These are phyloP conservation scores for Hemileccinum rubropunctum DNA, from an alignment of 768 basidiomycete genomes.

Conservation along the genomic window DNA sequence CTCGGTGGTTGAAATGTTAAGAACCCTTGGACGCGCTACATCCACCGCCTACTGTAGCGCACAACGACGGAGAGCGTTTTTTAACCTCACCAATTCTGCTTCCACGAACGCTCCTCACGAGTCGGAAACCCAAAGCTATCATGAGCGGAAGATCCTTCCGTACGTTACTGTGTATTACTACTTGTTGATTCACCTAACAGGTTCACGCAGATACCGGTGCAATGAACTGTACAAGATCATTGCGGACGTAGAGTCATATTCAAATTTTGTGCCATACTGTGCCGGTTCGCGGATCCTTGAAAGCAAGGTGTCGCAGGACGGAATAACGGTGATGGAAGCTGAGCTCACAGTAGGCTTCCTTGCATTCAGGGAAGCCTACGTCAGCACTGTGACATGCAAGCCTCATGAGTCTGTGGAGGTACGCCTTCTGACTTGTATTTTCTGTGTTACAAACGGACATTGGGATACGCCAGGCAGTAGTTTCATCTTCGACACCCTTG, in stretches of 20 bases:
- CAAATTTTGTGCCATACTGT: conserved; percentile 88
- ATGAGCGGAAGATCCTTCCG: conserved; percentile 87
- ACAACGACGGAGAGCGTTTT: conserved; percentile 34
- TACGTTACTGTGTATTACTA: conserved; percentile 43
- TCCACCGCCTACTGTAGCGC: neutral
- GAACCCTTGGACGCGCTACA: conserved; percentile 8
- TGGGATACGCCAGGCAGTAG: conserved; percentile 53
- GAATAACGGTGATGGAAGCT: conserved; percentile 60
- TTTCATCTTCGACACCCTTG: conserved; percentile 66
- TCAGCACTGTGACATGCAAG: conserved; percentile 76
- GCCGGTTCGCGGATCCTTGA: conserved; percentile 63
- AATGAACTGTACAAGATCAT: conserved; percentile 83
- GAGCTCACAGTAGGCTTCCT: conserved; percentile 90
- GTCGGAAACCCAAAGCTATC: conserved; percentile 58
- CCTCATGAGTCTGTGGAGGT: conserved; percentile 80
- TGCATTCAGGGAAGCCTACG: conserved; percentile 82
- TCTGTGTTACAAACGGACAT: conserved; percentile 2
- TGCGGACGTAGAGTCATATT: conserved; percentile 84
- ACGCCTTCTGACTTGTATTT: conserved; percentile 1
- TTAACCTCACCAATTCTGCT: conserved; percentile 52
- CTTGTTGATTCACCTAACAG: conserved; percentile 6
- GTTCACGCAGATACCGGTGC: conserved; percentile 61
- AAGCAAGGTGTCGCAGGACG: conserved; percentile 27
- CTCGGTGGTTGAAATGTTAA: conserved; percentile 16
- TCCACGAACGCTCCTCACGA: conserved; percentile 36